Base-by-base conservation (phyloP, 805 yeast species). In the Barnettozyma wickerhamii region DNA sequence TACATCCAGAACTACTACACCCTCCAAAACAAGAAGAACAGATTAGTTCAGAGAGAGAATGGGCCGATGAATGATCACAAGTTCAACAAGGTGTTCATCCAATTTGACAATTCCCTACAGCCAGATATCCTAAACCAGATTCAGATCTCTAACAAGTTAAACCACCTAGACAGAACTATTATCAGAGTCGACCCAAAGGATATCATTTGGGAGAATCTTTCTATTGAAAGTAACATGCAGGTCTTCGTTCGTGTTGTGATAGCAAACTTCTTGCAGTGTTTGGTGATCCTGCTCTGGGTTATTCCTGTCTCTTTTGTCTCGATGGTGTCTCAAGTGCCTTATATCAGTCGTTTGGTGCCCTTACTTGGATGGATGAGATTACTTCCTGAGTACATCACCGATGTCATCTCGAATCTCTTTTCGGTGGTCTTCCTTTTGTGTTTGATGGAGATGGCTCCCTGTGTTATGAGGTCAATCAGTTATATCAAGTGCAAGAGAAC, bases 241-340 rank as follows among this genome's bases (percentile, higher is more conserved):
- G 58, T 56, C 10, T 60, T 63, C 14, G 18, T 69, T 0, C 69
- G 78, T 52, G 61, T 64, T 13, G 55, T 67, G 3, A 29, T 69
- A 5, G 79, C 83, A 0, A 71, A 70, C 20, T 71, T 4, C 28
- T 74, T 13, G 68, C 79, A 40, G 56, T 76, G 50, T 7, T 45
- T 68, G 1, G 63, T 86, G 1, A 79, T 82, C 5, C 47, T 76
- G 15, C 74, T 77, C 2, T 89, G 95, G 81, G 85, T 87, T 1
- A 59, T 88, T 2, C 96, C 96, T 0, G 91, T 88, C 1, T 87
- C 95, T 0, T 70, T 84, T 43, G 78, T 87, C 14, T 89, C 91
- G 1, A 62, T 87, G 23, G 63, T 89, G 0, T 77, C 95, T 0
- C 95, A 88, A 50, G 65, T 81, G 3, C 86, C 90, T 0, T 73